phyloP scores from a whole-genome alignment of 768 basidiomycete genomes.

The Glaciozyma antarctica region DNA sequence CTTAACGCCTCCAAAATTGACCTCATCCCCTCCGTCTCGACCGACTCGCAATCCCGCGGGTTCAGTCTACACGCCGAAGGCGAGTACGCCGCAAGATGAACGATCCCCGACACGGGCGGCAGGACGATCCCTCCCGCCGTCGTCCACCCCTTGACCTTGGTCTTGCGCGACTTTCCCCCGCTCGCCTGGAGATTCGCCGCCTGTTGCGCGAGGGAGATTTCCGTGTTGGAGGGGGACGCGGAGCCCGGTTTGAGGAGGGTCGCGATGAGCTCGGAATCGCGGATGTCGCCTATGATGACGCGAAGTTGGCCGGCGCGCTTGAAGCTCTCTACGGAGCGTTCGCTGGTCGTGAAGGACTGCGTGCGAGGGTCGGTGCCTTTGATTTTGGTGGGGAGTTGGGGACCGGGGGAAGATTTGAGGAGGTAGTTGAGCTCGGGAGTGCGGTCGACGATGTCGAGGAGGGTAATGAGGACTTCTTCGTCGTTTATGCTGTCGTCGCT shows the following conservation, averaged over 20 bases:
- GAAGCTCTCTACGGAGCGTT: slow-evolving; percentile 26
- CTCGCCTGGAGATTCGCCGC: slow-evolving; percentile 22
- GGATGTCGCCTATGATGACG: slow-evolving; percentile 27
- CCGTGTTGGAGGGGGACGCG: slow-evolving; percentile 4
- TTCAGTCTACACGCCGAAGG: slow-evolving; percentile 20
- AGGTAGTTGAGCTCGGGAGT: slow-evolving; percentile 30
- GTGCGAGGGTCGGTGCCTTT: slow-evolving; percentile 32
- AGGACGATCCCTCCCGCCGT: slow-evolving; percentile 19
- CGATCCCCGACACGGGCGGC: slow-evolving; percentile 29
- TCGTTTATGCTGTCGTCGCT: not conserved
- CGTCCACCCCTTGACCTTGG: slow-evolving; percentile 17
- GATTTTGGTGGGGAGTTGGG: slow-evolving; percentile 2
- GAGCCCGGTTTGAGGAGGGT: slow-evolving; percentile 14
- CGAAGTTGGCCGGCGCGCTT: slow-evolving; percentile 25
- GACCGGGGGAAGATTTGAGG: slow-evolving; percentile 28
- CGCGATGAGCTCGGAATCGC: slow-evolving; percentile 15
- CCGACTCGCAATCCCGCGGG: slow-evolving; percentile 29
- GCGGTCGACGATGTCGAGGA: slow-evolving; percentile 30
- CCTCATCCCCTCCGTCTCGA: slow-evolving; percentile 27
- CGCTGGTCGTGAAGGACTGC: slow-evolving; percentile 21
- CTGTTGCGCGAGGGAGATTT: slow-evolving; percentile 6
- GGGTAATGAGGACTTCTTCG: slow-evolving; percentile 30
- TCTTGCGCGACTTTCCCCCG: not conserved
- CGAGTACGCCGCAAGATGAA: slow-evolving; percentile 33
- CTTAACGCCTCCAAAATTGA: slow-evolving; percentile 19